phyloP scores from a whole-genome alignment of 129 eudicot species.

The Centaurea solstitialis region DNA sequence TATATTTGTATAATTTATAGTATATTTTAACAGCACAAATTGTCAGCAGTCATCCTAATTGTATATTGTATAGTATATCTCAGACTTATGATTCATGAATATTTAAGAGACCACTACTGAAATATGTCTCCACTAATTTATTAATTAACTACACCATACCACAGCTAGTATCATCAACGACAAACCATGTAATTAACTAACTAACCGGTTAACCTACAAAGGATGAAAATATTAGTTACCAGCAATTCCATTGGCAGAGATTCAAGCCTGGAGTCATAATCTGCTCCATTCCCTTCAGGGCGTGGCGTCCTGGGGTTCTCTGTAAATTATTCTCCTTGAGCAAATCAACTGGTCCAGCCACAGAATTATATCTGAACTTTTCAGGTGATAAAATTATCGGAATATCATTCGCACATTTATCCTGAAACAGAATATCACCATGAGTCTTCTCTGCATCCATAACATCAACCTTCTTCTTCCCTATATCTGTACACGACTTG shows the following conservation, averaged over 20 bases:
- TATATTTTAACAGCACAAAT: neutral
- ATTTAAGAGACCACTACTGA: neutral
- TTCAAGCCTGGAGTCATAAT: constrained; percentile 81
- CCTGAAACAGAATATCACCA: constrained; percentile 9
- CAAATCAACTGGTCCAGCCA: constrained; percentile 34
- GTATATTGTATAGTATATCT: neutral
- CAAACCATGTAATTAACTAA: neutral
- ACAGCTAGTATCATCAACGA: neutral
- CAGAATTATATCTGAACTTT: constrained; percentile 38
- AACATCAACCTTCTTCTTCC: constrained; percentile 66
- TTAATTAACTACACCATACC: neutral
- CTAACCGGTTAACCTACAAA: neutral
- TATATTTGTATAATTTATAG: neutral
- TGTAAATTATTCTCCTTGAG: constrained; percentile 47
- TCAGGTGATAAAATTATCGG: constrained; percentile 67
- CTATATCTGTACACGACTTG: constrained; percentile 62
- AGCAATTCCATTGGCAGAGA: constrained; percentile 84
- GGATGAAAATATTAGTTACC: constrained; percentile 46
- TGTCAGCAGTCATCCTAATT: neutral
- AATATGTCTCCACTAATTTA: neutral
- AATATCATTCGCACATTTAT: constrained; percentile 10
- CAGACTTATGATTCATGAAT: neutral
- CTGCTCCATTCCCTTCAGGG: constrained; percentile 40
- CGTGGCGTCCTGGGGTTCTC: constrained; percentile 71
- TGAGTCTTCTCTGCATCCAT: constrained; percentile 39